phyloP scores from a whole-genome alignment of 352 stramenopile genomes.

The Phytophthora constricta region DNA sequence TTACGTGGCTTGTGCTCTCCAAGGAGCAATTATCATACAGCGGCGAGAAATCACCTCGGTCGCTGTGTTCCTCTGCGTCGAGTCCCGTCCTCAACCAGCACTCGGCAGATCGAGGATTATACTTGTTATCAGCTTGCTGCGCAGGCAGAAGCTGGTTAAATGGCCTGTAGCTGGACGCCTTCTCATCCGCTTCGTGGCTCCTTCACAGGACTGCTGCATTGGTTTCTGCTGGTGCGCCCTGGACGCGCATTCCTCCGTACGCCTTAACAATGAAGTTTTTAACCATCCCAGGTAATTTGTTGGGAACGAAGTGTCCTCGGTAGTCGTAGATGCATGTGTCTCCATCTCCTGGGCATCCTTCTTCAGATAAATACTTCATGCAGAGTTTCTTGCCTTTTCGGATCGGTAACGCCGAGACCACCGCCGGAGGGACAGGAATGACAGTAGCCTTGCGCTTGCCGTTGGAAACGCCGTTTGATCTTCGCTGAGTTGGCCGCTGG shows the following conservation, averaged over 20 bases:
- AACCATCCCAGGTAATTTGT: conserved; percentile 1
- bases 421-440: background rate
- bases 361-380: conserved; percentile 11
- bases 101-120: background rate
- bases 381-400: conserved; percentile 15
- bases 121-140: no score
- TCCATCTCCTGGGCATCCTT: conserved; percentile 7
- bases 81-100: background rate
- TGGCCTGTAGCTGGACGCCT: conserved; percentile 2
- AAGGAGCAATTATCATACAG: background rate
- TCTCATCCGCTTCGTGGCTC: conserved; percentile 1
- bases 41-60: background rate
- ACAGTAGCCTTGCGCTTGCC: no score
- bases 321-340: conserved; percentile 14
- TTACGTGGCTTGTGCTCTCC: background rate
- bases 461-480: background rate
- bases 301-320: conserved; percentile 11
- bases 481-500: background rate
- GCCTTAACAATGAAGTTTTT: conserved; percentile 9
- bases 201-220: background rate
- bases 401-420: conserved; percentile 6
- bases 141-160: no score
- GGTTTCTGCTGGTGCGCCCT: background rate
- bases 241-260: background rate
- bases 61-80: background rate